Percentiles rank a stretch among this genome's conserved stretches.
Conservation (phyloP, 805 yeast genomes). For the Saccharomyces cerevisiae region DNA sequence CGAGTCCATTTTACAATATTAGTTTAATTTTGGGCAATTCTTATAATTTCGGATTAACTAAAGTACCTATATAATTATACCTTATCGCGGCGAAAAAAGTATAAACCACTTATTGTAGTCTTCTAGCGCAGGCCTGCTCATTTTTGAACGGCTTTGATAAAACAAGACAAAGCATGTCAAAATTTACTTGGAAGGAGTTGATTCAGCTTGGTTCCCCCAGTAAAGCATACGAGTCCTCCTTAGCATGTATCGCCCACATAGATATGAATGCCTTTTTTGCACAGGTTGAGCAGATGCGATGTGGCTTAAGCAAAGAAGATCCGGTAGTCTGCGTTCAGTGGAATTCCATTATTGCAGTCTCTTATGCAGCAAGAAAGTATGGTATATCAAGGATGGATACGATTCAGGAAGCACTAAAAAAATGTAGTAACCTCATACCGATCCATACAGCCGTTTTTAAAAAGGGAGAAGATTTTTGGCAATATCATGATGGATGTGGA, state of each 20-base stretch:
- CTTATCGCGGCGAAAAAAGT: background rate
- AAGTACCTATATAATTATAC: background rate
- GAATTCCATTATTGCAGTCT: constrained; percentile 82
- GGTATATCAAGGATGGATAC: constrained; percentile 78
- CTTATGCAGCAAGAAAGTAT: constrained; percentile 77
- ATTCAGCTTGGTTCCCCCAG: constrained; percentile 38
- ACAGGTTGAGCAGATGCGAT: constrained; percentile 78
- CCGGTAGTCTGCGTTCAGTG: constrained; percentile 96
- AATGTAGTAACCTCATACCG: constrained; percentile 67
- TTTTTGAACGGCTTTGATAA: background rate
- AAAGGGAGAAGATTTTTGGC: constrained; percentile 81
- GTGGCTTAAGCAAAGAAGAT: constrained; percentile 53
- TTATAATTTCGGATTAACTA: background rate
- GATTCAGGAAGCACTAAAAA: constrained; percentile 54
- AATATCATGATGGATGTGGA: constrained; percentile 43
- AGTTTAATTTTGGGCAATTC: background rate
- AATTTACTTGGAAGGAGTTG: constrained; percentile 43
- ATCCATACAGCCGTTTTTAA: constrained; percentile 93
- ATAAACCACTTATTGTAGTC: background rate
- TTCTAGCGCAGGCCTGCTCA: background rate
- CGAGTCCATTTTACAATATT: constrained; percentile 3
- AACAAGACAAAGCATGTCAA: constrained; percentile 31
- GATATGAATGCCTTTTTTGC: constrained; percentile 96
- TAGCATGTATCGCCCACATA: constrained; percentile 74
- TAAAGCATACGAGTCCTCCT: constrained; percentile 52